Base-by-base conservation (phyloP, 2,329 filamentous ascomycete genomes). In the Phoma sp. region DNA sequence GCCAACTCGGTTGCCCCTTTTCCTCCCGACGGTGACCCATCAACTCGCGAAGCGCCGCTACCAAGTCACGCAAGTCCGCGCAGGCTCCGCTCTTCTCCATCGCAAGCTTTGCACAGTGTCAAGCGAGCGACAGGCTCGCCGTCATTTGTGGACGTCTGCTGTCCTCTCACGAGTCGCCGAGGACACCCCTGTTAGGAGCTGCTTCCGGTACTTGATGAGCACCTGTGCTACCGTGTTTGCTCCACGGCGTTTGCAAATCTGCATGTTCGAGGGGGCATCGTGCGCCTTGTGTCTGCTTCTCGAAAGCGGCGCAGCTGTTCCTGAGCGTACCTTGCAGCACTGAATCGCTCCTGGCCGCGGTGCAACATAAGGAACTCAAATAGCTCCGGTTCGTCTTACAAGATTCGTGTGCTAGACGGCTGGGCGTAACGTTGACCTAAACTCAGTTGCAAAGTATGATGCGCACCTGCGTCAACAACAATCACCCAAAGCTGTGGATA, bases 261-360 rank as follows among this genome's bases (percentile, higher is more conserved):
- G 65, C 71, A 71, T 67, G 62, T 61, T 53, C 69, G 67, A 74
- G 68, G 70, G 55, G 70, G 64, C 55, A 57, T 47, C 52, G 53
- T 60, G 62, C 67, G 62, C 62, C 64, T 66, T 67, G 55, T 56
- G 58, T 63, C 62, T 61, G 65, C 61, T 67, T 66, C 65, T 64
- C 61, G 64, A 64, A 63, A 57, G 58, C 58, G 62, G 65, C 64
- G 61, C 62, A 62, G 39, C 57, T 41, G 55, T 62, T 61, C 59
- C 60, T 57, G 62, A 64, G 46, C 56, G 71, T 74, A 70, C 72
- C 73, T 74, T 73, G 72, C 73, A 74, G 71, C 61, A 47, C 43
- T 60, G 60, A 60, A 54, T 55, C 62, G 46, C 55, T 53, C 58
- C 61, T 62, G 62, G 64, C 58, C 51, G 47, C 61, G 40, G 68